A percentile compares a stretch with the other conserved stretches of the same genome.
These are phyloP conservation scores for Diaporthe citrichinensis DNA, from an alignment of 2,329 filamentous ascomycete species.

Conservation along the genomic window DNA sequence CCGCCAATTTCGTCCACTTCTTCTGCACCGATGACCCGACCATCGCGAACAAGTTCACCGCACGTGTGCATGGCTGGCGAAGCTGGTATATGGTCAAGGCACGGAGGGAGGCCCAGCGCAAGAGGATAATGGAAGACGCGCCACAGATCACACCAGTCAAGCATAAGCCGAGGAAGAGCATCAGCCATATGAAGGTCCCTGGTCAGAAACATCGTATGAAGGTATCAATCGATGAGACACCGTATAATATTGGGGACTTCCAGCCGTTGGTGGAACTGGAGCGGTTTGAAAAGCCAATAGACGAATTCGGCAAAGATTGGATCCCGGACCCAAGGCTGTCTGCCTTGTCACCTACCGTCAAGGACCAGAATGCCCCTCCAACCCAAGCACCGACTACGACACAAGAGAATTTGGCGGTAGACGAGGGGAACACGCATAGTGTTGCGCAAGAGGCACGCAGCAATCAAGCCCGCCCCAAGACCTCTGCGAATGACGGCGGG, in stretches of 20 bases:
- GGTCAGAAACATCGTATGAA: slow-evolving; percentile 53
- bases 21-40: slow-evolving; percentile 84
- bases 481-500: background rate
- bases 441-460: slow-evolving; percentile 29
- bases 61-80: slow-evolving; percentile 83
- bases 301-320: slow-evolving; percentile 64
- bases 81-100: slow-evolving; percentile 88
- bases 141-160: slow-evolving; percentile 49
- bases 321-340: slow-evolving; percentile 45
- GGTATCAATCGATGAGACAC: slow-evolving; percentile 63
- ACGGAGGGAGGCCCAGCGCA: slow-evolving; percentile 47
- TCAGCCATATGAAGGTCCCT: slow-evolving; percentile 49
- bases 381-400: slow-evolving; percentile 6
- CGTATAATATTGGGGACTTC: slow-evolving; percentile 77
- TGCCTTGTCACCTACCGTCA: background rate
- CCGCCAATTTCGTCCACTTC: slow-evolving; percentile 91
- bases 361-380: background rate
- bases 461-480: slow-evolving; percentile 1
- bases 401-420: background rate
- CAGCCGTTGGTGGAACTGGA: slow-evolving; percentile 76
- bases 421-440: background rate
- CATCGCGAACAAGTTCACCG: slow-evolving; percentile 78
- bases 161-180: slow-evolving; percentile 49
- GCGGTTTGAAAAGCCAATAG: slow-evolving; percentile 67
- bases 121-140: slow-evolving; percentile 47